Conservation (phyloP, 768 basidiomycete genomes). For the Leccinum subtestaceum region DNA sequence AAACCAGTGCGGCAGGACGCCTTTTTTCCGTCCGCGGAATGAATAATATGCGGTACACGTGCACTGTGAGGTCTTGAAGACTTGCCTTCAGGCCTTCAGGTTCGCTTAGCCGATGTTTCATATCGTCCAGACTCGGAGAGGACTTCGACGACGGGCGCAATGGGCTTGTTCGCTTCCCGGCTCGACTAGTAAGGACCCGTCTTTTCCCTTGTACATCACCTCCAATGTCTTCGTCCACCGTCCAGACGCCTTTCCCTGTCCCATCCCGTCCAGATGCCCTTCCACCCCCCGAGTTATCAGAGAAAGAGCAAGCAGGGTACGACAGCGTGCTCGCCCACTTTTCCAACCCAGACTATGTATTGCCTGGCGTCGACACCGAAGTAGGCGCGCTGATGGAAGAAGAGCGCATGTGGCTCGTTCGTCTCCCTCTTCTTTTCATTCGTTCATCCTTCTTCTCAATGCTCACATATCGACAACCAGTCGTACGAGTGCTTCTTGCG, state of each 20-base stretch:
- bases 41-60: no score
- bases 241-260: slow-evolving; percentile 23
- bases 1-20: background rate
- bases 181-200: background rate
- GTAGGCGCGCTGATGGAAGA: slow-evolving; percentile 52
- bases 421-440: slow-evolving; percentile 27
- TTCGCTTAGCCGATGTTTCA: background rate
- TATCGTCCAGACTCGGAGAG: background rate
- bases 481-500: slow-evolving; percentile 73
- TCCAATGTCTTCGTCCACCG: slow-evolving; percentile 9
- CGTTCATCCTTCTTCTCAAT: background rate
- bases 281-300: slow-evolving; percentile 39
- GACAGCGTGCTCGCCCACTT: slow-evolving; percentile 59
- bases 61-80: no score
- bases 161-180: background rate
- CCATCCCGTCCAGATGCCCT: slow-evolving; percentile 28
- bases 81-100: background rate
- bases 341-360: slow-evolving; percentile 43
- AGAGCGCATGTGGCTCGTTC: slow-evolving; percentile 76
- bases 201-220: background rate
- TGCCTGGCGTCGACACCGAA: slow-evolving; percentile 44
- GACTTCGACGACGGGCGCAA: no score
- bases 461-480: slow-evolving; percentile 6
- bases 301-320: slow-evolving; percentile 48
- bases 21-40: background rate